Percentiles rank a stretch among this genome's conserved stretches.
These are phyloP conservation scores for Glycine latifolia DNA, from an alignment of 306 rosid species.

Conservation along the genomic window DNA sequence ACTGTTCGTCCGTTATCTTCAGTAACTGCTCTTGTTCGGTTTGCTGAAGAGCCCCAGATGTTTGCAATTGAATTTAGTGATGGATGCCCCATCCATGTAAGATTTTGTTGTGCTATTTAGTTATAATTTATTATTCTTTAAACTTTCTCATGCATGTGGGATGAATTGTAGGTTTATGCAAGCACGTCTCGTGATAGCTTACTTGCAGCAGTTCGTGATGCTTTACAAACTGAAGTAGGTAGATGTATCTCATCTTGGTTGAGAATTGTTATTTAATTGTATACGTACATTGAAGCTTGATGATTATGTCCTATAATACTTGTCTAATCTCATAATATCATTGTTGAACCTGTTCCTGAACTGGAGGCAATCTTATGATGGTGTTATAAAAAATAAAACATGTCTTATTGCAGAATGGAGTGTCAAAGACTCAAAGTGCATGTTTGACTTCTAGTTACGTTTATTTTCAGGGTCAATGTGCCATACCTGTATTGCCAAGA, in stretches of 20 bases:
- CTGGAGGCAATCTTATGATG: slow-evolving; percentile 27
- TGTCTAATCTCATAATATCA: slow-evolving; percentile 15
- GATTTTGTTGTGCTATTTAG: slow-evolving; percentile 47
- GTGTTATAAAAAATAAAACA: slow-evolving; percentile 30
- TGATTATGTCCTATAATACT: slow-evolving; percentile 12
- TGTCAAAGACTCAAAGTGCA: slow-evolving; percentile 8
- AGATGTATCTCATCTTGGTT: slow-evolving; percentile 58
- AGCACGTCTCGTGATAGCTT: slow-evolving; percentile 98
- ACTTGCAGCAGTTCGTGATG: slow-evolving; percentile 94
- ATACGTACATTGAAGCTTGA: slow-evolving; percentile 5
- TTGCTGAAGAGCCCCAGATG: slow-evolving; percentile 99
- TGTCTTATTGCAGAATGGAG: slow-evolving; percentile 25
- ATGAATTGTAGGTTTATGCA: slow-evolving; percentile 85
- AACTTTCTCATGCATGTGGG: slow-evolving; percentile 56
- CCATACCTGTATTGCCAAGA: slow-evolving; percentile 93
- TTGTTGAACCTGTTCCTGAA: slow-evolving; percentile 22
- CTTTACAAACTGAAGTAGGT: slow-evolving; percentile 98
- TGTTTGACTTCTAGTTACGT: slow-evolving; percentile 54
- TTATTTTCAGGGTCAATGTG: slow-evolving; percentile 81
- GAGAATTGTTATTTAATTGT: slow-evolving; percentile 45
- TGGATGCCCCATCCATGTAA: slow-evolving; percentile 97
- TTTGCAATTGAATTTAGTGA: slow-evolving; percentile 97
- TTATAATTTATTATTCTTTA: slow-evolving; percentile 32
- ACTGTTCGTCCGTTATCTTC: slow-evolving; percentile 96
- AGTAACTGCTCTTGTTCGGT: slow-evolving; percentile 90